Evolutionary conservation across 805 yeast genomes (phyloP).

Genomic region (Barnettozyma sucrosica): DNA sequence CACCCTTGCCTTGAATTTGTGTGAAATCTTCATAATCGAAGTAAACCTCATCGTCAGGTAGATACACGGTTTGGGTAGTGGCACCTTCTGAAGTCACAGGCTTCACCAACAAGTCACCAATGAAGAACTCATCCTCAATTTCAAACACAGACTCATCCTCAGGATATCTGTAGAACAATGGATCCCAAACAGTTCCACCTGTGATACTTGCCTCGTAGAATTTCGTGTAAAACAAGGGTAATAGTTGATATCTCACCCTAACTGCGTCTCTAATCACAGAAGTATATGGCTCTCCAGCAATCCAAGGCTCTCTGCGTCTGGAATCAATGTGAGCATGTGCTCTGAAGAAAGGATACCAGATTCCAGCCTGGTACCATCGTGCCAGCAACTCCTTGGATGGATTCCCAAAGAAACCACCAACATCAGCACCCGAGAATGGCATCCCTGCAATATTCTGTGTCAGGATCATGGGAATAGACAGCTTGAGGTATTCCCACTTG

Average conservation of each 20-base stretch:
- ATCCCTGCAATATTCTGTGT: conserved; percentile 76
- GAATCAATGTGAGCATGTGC: conserved; percentile 97
- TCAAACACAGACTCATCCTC: conserved; percentile 41
- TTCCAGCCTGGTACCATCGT: conserved; percentile 95
- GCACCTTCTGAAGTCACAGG: conserved; percentile 66
- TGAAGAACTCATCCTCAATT: conserved; percentile 77
- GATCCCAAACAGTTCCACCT: conserved; percentile 70
- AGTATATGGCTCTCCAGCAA: conserved; percentile 70
- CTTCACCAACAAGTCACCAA: conserved; percentile 76
- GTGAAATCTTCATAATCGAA: conserved; percentile 44
- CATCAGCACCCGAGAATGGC: conserved; percentile 95
- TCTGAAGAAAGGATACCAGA: conserved; percentile 94
- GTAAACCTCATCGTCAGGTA: conserved; percentile 45
- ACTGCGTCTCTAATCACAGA: conserved; percentile 64
- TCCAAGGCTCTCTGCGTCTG: conserved; percentile 88
- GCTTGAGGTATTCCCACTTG: conserved; percentile 78
- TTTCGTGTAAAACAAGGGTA: conserved; percentile 77
- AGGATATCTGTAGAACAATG: conserved; percentile 56
- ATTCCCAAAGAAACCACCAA: conserved; percentile 93
- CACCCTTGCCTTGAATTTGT: conserved; percentile 34
- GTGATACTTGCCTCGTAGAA: conserved; percentile 56
- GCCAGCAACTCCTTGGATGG: conserved; percentile 75
- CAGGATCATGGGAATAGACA: conserved; percentile 82
- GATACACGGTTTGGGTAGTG: conserved; percentile 27
- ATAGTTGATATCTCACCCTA: conserved; percentile 61